Evolutionary conservation across 345 rosid species (phyloP).

Genomic region (Boechera retrofracta): DNA sequence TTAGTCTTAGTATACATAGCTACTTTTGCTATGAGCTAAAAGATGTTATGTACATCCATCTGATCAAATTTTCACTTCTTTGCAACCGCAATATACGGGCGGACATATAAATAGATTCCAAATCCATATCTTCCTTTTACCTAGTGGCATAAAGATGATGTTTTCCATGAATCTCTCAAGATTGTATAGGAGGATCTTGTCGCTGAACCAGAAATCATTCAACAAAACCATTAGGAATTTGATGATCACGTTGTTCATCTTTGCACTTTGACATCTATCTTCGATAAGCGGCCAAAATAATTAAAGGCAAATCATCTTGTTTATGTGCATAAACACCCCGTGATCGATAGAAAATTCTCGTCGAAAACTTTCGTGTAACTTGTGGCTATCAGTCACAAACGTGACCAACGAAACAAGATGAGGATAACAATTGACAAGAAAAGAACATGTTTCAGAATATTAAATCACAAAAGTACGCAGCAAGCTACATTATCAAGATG

Average conservation of each 20-base stretch:
- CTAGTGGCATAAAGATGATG: too few relatives aligned
- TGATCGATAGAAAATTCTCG: background rate
- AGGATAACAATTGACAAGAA: background rate
- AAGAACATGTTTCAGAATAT: slow-evolving; percentile 10
- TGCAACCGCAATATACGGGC: too few relatives aligned
- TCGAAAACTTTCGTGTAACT: background rate
- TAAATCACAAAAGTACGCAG: background rate
- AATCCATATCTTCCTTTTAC: too few relatives aligned
- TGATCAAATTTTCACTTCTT: background rate
- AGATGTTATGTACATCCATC: background rate
- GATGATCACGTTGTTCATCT: background rate
- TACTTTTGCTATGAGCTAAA: background rate
- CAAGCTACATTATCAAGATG: slow-evolving; percentile 12
- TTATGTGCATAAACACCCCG: background rate
- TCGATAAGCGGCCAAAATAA: background rate
- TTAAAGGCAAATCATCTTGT: background rate
- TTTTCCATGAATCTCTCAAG: too few relatives aligned
- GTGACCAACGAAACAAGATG: background rate
- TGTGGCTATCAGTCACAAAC: slow-evolving; percentile 9
- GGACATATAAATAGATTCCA: too few relatives aligned
- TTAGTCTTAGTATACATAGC: background rate
- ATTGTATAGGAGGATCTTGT: too few relatives aligned
- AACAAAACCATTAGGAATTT: background rate
- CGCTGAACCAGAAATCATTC: too few relatives aligned
- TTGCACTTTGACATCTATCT: background rate